These are phyloP conservation scores for Ormosia semicastrata DNA, from an alignment of 306 rosid species.

Conservation along the genomic window DNA sequence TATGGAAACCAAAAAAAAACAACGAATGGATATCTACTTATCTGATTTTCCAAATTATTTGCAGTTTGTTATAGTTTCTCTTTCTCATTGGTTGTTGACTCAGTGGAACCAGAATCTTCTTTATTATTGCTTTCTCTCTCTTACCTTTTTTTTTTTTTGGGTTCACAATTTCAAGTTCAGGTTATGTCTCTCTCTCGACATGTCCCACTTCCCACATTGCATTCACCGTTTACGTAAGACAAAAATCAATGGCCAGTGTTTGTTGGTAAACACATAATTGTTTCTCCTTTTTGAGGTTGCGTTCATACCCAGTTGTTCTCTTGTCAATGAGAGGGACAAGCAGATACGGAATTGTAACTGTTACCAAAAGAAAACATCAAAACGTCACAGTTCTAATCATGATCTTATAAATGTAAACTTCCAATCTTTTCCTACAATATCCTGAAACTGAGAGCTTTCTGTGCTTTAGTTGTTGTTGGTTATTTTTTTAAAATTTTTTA, in stretches of 20 bases:
- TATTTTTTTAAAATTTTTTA: neutral
- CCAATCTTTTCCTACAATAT: neutral
- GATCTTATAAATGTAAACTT: constrained; percentile 15
- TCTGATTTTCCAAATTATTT: neutral
- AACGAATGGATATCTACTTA: neutral
- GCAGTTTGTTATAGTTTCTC: neutral
- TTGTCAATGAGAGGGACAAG: constrained; percentile 35
- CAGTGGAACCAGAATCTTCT: constrained; percentile 9
- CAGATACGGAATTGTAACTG: constrained; percentile 32
- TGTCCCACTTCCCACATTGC: constrained; percentile 28
- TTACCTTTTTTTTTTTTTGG: neutral
- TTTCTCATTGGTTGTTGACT: neutral
- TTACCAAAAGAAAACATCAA: constrained; percentile 17
- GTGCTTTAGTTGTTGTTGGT: neutral
- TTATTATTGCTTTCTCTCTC: neutral
- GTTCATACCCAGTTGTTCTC: constrained; percentile 27
- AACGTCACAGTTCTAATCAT: constrained; percentile 24
- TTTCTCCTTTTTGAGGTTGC: constrained; percentile 19
- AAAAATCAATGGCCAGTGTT: constrained; percentile 32
- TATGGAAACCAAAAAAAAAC: neutral
- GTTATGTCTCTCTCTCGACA: constrained; percentile 10
- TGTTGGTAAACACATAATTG: constrained; percentile 2
- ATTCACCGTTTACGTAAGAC: constrained; percentile 31
- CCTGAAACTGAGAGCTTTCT: neutral
- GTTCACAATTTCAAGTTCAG: neutral